Percentiles rank a stretch among this genome's conserved stretches.
Conservation (phyloP, 106 monocot genomes). For the Dendrobium chrysotoxum region DNA sequence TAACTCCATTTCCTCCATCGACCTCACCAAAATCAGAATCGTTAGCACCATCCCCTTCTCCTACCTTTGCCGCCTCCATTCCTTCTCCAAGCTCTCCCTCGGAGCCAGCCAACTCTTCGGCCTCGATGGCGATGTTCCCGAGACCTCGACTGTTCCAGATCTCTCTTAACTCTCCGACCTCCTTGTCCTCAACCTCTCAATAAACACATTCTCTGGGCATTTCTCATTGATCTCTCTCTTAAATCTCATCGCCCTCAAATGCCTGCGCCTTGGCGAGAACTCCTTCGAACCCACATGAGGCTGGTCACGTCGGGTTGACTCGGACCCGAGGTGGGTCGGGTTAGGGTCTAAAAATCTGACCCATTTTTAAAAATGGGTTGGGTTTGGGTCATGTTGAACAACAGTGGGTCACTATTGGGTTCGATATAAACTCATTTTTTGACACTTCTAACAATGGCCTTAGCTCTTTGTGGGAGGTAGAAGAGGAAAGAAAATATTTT, state of each 20-base stretch:
- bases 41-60: conserved; percentile 24
- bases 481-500: no score
- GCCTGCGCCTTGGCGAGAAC: conserved; percentile 13
- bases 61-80: conserved; percentile 18
- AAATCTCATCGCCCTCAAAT: not conserved
- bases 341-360: no score
- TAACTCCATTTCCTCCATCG: conserved; percentile 22
- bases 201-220: not conserved
- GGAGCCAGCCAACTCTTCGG: conserved; percentile 35
- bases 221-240: conserved; percentile 14
- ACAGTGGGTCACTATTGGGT: no score
- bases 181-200: conserved; percentile 3
- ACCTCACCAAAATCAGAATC: conserved; percentile 12
- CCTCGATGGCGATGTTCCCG: conserved; percentile 47
- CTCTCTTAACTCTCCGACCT: conserved; percentile 41
- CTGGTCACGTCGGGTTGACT: no score
- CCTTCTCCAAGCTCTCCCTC: conserved; percentile 18
- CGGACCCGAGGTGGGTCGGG: no score
- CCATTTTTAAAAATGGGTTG: no score
- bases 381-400: no score
- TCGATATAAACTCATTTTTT: no score
- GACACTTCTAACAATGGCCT: no score
- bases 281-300: conserved; percentile 8
- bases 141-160: no score
- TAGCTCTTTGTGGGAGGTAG: no score